Evolutionary conservation across 345 rosid genomes (phyloP), one percentile per base, ranked within the genome.

Genomic region (Pugionium cornutum): DNA sequence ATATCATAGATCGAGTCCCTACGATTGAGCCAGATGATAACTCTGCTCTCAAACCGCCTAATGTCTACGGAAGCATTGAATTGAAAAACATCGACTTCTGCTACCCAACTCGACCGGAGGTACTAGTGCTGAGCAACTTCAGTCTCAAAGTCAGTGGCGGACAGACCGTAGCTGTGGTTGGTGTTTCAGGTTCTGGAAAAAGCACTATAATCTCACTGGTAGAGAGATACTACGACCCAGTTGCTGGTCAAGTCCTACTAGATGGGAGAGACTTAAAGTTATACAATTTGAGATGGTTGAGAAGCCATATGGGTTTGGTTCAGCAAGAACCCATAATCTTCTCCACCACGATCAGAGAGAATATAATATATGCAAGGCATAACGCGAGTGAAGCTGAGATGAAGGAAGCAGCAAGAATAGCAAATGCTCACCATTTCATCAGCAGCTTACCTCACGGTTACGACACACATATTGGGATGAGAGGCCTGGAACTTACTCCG

Each of bases 101-200:
- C 68, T 95, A 95, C 76, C 99, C 99, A 55, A 85, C 86, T 54
- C 95, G 89, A 26, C 96, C 89, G 0, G 96, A 87, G 73, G 81
- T 95, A 59, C 76, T 91, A 75, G 95, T 95, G 35, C 80, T 95
- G 74, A 95, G 97, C 82, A 95, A 95, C 79, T 95, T 95, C 82
- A 95, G 94, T 70, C 89, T 95, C 70, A 95, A 89, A 78, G 87
- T 95, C 51, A 95, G 55, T 36, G 97, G 95, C 26, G 99, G 99
- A 75, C 99, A 91, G 73, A 95, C 99, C 6, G 75, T 91, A 54
- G 99, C 99, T n/a, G 85, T 95, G 53, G 97, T 95, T 65, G 99
- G 99, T 70, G 99, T 91, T 78, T 91, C 97, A 48, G 97, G 99
- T 52, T 95, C 99, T 50, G 99, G 99, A 65, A 95, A 91, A 80